Evolutionary conservation across 2,329 filamentous ascomycete species (phyloP), one percentile per base, ranked within the genome.

Genomic region (Zasmidium cellare): DNA sequence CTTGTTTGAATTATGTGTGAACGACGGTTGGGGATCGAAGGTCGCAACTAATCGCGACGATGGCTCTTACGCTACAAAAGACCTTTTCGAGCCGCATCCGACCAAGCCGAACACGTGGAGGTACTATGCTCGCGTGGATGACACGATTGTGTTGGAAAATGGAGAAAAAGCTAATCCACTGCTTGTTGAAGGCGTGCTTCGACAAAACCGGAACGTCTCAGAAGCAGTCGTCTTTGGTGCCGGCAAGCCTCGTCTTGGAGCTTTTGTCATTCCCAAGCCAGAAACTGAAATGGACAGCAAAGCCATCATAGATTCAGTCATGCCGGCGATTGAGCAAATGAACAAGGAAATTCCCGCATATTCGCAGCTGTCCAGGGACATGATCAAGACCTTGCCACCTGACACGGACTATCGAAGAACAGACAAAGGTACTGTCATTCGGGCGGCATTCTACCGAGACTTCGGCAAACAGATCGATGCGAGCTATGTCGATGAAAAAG

Each of bases 341-440:
- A 85, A 86, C 55, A 65, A 71, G 0, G 63, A 68, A 6, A 75
- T 75, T 38, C 81, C 77, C 56, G 78, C 76, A 0, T 86, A 82
- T 59, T 79, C 79, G 0, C 76, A 77, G 9, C 77, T 85, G 1
- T 79, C 77, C 0, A 74, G 69, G 14, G 80, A 83, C 2, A 79
- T 85, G 69, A 72, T 86, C 0, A 69, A 77, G 1, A 64, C 84
- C 1, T 68, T 84, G 1, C 72, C 76, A 0, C 59, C 70, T 0
- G 77, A 75, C 0, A 75, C 73, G 5, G 58, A 69, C 1, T 84
- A 80, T 61, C 75, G 80, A 1, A 68, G 69, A n/a, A 84, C 82
- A 0, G 82, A 84, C 57, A 84, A 84, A 63, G 79, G 79, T 3
- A 83, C 79, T 0, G 75, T 81, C 50, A 82, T 83, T 51, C 76